Evolutionary conservation across 208 protist species (phyloP).

Genomic region (Wallacemonas collosoma): DNA sequence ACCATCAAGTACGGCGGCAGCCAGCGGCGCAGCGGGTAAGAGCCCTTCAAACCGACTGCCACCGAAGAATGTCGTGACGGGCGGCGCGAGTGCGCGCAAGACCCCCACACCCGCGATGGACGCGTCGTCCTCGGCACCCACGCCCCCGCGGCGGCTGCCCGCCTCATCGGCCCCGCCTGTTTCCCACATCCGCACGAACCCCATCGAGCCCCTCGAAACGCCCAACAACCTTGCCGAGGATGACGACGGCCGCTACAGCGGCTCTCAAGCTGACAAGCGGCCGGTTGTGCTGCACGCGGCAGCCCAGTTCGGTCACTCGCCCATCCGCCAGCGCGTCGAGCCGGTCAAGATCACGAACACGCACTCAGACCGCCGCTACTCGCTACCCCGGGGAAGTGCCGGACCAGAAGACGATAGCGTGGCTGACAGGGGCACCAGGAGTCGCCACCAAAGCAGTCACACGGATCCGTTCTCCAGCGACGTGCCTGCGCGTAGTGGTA

Average conservation of each 20-base stretch:
- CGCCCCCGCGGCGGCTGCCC: neutral
- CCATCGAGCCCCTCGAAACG: constrained; percentile 11
- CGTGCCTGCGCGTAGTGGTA: neutral
- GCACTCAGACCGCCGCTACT: constrained; percentile 19
- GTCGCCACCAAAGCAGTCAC: neutral
- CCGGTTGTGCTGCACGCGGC: constrained; percentile 40
- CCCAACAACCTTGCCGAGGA: constrained; percentile 18
- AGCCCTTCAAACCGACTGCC: constrained; percentile 14
- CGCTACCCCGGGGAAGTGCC: constrained; percentile 15
- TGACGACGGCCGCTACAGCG: neutral
- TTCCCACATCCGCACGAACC: neutral
- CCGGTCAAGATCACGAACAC: constrained; percentile 37
- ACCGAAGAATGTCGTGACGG: constrained; percentile 14
- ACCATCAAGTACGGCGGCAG: neutral
- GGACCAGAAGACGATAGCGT: constrained; percentile 20
- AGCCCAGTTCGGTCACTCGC: constrained; percentile 28
- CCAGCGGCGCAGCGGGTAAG: neutral
- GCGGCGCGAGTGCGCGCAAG: constrained; percentile 3
- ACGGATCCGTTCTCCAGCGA: neutral
- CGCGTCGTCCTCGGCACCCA: neutral
- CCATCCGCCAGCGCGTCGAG: constrained; percentile 43
- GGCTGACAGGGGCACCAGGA: constrained; percentile 16
- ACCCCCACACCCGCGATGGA: constrained; percentile 1
- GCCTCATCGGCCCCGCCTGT: constrained; percentile 1
- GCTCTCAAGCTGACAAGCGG: constrained; percentile 19